Percentiles rank a stretch among this genome's conserved stretches.
These are phyloP conservation scores for Trichoderma pleuroti DNA, from an alignment of 2,329 filamentous ascomycete species.

Conservation along the genomic window DNA sequence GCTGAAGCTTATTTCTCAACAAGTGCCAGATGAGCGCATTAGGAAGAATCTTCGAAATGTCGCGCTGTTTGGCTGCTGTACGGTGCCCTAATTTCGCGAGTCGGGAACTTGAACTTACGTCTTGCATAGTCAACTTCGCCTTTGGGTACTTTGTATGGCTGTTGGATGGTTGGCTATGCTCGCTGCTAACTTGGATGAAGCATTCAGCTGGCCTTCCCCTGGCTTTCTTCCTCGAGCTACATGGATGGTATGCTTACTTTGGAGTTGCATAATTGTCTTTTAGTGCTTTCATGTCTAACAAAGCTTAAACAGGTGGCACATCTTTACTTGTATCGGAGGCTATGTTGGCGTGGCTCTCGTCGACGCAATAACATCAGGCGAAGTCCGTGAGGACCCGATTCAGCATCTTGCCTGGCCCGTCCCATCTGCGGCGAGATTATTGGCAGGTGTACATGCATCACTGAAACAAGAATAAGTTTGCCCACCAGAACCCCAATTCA, in stretches of 20 bases:
- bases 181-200: slow-evolving; percentile 27
- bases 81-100: background rate
- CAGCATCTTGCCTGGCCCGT: slow-evolving; percentile 36
- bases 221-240: slow-evolving; percentile 39
- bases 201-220: slow-evolving; percentile 33
- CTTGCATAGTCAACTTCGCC: slow-evolving; percentile 27
- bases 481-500: background rate
- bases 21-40: slow-evolving; percentile 29
- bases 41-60: slow-evolving; percentile 24
- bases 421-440: slow-evolving; percentile 22
- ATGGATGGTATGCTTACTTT: slow-evolving; percentile 37
- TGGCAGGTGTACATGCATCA: background rate
- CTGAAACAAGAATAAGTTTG: background rate
- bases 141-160: slow-evolving; percentile 41
- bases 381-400: slow-evolving; percentile 31
- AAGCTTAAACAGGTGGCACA: slow-evolving; percentile 34
- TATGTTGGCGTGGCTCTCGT: slow-evolving; percentile 39
- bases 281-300: slow-evolving; percentile 17
- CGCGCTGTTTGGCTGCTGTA: background rate
- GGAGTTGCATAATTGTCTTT: background rate
- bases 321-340: slow-evolving; percentile 41
- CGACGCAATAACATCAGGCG: slow-evolving; percentile 35
- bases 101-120: background rate
- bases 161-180: slow-evolving; percentile 37
- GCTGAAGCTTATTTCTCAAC: slow-evolving; percentile 31